Evolutionary conservation across 495 filamentous ascomycete species (phyloP).

Genomic region (Talaromyces nanjingensis): DNA sequence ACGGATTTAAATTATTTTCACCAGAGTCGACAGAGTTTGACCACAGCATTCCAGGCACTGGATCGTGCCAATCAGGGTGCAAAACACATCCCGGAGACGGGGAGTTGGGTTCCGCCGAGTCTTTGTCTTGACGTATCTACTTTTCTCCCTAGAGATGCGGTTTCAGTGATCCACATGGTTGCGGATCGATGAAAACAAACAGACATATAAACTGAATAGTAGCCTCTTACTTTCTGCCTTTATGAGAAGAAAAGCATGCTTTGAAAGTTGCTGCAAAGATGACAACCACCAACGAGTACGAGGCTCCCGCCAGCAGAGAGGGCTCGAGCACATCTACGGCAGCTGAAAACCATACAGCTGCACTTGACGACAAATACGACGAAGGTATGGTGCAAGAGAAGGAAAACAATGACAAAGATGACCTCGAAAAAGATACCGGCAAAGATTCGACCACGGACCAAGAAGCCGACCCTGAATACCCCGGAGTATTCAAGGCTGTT

Average conservation of each 20-base stretch:
- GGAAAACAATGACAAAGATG: background rate
- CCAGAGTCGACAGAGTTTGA: background rate
- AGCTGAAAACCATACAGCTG: background rate
- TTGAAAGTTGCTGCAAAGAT: background rate
- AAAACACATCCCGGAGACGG: background rate
- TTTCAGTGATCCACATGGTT: background rate
- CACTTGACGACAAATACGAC: background rate
- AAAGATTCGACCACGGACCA: background rate
- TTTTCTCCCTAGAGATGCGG: background rate
- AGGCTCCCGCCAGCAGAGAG: background rate
- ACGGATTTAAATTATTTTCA: background rate
- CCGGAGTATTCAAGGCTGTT: slow-evolving; percentile 13
- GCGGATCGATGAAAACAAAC: background rate
- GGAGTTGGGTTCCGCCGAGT: background rate
- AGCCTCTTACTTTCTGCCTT: background rate
- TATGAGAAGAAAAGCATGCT: background rate
- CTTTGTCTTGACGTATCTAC: background rate
- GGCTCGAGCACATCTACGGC: background rate
- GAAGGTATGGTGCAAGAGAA: background rate
- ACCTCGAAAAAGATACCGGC: background rate
- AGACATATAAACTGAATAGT: background rate
- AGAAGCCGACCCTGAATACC: slow-evolving; percentile 12
- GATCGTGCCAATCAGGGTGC: background rate
- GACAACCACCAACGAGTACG: background rate
- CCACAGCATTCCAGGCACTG: background rate